phyloP scores from a whole-genome alignment of 208 protist species.

The Strigomonas culicis region DNA sequence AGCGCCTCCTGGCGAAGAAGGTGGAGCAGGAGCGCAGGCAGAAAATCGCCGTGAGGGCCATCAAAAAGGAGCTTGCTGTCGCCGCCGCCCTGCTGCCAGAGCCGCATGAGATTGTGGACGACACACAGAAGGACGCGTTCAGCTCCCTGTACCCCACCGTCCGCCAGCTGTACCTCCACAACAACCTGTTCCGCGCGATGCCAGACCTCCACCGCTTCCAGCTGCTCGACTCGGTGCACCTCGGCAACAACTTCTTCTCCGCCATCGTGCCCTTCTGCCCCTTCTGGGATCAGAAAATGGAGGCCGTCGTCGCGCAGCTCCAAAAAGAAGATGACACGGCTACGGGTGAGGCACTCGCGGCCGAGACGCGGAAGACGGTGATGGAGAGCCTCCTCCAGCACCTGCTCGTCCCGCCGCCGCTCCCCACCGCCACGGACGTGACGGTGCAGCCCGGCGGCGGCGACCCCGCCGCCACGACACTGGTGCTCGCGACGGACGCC shows the following conservation, averaged over 20 bases:
- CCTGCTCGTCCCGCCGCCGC: not conserved
- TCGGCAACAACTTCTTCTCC: conserved; percentile 88
- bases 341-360: conserved; percentile 1
- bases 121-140: conserved; percentile 50
- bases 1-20: not conserved
- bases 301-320: not conserved
- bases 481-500: conserved; percentile 11
- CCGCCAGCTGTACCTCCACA: conserved; percentile 91
- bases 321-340: conserved; percentile 11
- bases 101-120: conserved; percentile 18
- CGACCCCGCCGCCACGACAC: not conserved
- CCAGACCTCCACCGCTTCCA: conserved; percentile 82
- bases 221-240: conserved; percentile 85
- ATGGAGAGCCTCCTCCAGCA: conserved; percentile 1
- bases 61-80: conserved; percentile 12
- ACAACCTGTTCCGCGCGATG: conserved; percentile 89
- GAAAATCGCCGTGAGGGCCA: not conserved
- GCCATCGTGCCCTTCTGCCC: conserved; percentile 50
- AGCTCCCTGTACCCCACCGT: conserved; percentile 81
- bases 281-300: conserved; percentile 27
- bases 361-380: not conserved
- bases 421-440: not conserved
- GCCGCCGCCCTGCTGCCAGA: conserved; percentile 11
- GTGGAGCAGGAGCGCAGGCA: not conserved
- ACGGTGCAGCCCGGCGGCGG: not conserved